Conservation (phyloP, 495 filamentous ascomycete species). For the Mycothermus thermophilus region DNA sequence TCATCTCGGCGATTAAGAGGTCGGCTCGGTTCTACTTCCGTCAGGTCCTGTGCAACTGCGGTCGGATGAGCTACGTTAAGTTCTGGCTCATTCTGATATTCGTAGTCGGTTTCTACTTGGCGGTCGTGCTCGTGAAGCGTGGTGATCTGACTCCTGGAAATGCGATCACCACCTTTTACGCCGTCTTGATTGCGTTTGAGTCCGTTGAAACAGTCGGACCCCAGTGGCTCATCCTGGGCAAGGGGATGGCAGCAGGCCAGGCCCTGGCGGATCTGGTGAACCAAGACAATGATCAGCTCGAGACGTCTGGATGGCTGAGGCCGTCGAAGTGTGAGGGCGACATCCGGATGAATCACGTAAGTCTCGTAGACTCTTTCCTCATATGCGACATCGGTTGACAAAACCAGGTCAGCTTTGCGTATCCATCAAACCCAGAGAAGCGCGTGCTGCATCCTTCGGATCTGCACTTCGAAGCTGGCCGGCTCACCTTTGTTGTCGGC, state of each 20-base stretch:
- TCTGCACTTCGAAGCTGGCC: slow-evolving; percentile 56
- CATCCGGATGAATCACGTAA: slow-evolving; percentile 56
- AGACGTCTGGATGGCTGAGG: slow-evolving; percentile 11
- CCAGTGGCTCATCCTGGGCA: slow-evolving; percentile 59
- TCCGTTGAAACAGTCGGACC: slow-evolving; percentile 59
- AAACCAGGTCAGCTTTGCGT: slow-evolving; percentile 65
- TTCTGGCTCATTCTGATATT: slow-evolving; percentile 70
- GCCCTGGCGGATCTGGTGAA: slow-evolving; percentile 35
- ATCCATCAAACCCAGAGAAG: slow-evolving; percentile 58
- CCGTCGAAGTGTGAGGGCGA: slow-evolving; percentile 41
- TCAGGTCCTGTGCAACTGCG: slow-evolving; percentile 52
- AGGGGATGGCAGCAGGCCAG: slow-evolving; percentile 62
- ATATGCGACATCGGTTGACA: too few relatives aligned
- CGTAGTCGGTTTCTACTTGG: slow-evolving; percentile 87
- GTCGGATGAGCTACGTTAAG: slow-evolving; percentile 57
- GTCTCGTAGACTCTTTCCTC: slow-evolving; percentile 21
- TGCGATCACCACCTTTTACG: slow-evolving; percentile 76
- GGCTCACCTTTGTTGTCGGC: slow-evolving; percentile 74
- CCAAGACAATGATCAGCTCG: slow-evolving; percentile 7
- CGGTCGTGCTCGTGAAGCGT: slow-evolving; percentile 46
- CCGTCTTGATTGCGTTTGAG: slow-evolving; percentile 61
- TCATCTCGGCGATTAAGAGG: slow-evolving; percentile 39
- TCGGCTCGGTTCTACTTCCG: slow-evolving; percentile 52
- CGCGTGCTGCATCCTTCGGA: slow-evolving; percentile 40
- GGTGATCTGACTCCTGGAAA: slow-evolving; percentile 43